phyloP scores from a whole-genome alignment of 1,284 basidiomycete genomes.

The Apiotrichum gamsii region DNA sequence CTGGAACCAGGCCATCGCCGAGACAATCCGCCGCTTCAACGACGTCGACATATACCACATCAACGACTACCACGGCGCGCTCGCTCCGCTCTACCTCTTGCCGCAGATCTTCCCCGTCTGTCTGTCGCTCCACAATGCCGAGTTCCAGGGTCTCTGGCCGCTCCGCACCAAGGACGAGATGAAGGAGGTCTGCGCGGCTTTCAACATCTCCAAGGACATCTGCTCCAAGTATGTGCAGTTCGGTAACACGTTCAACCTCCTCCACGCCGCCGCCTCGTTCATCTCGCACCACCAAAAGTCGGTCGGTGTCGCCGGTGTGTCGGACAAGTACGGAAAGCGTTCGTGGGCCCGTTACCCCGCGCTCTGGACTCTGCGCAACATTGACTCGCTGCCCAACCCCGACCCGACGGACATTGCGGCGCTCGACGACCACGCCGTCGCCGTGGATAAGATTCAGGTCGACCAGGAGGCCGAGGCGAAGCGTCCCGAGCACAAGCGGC shows the following conservation, averaged over 20 bases:
- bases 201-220: conserved; percentile 89
- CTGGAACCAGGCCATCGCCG: conserved; percentile 91
- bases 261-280: conserved; percentile 84
- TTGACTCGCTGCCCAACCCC: conserved; percentile 87
- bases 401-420: conserved; percentile 87
- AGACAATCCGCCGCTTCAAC: conserved; percentile 73
- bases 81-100: conserved; percentile 80
- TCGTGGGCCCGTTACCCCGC: conserved; percentile 92
- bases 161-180: conserved; percentile 91
- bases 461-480: conserved; percentile 77
- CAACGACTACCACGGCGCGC: conserved; percentile 81
- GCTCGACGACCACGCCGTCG: conserved; percentile 68
- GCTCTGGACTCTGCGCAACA: conserved; percentile 87
- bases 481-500: conserved; percentile 78
- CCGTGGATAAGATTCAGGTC: conserved; percentile 65
- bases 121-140: conserved; percentile 89
- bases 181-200: conserved; percentile 93
- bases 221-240: conserved; percentile 94
- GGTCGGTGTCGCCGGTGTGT: conserved; percentile 86
- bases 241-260: conserved; percentile 89
- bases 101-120: conserved; percentile 83
- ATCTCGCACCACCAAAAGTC: conserved; percentile 88
- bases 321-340: conserved; percentile 88
- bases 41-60: conserved; percentile 68
- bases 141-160: conserved; percentile 93